phyloP scores from a whole-genome alignment of 768 basidiomycete genomes.

The Boletellus ananas region DNA sequence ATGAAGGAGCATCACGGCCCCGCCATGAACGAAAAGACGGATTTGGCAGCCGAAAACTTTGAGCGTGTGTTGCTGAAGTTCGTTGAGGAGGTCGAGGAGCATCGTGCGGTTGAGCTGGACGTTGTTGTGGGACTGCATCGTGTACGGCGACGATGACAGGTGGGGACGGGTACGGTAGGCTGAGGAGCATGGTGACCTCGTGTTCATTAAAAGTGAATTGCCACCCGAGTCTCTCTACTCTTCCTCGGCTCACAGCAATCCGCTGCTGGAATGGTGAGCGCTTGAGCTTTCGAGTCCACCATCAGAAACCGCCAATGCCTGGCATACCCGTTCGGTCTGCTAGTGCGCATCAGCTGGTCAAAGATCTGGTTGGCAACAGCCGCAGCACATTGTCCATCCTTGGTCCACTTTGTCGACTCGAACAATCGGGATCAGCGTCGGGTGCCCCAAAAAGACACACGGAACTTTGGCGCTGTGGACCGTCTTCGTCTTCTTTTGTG shows the following conservation, averaged over 20 bases:
- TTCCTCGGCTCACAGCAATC: conserved; percentile 1
- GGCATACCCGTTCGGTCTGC: neutral
- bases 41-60: conserved; percentile 48
- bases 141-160: neutral
- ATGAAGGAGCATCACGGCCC: conserved; percentile 72
- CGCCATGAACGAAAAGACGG: conserved; percentile 65
- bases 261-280: neutral
- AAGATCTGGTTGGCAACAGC: neutral
- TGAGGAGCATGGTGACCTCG: neutral
- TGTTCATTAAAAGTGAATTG: conserved; percentile 2
- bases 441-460: neutral
- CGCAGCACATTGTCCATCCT: neutral
- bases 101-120: conserved; percentile 28
- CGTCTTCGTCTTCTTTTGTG: too few relatives aligned
- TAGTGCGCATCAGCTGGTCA: too few relatives aligned
- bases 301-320: neutral
- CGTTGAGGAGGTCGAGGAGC: conserved; percentile 45
- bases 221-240: neutral
- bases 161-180: neutral
- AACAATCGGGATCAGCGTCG: neutral
- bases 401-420: too few relatives aligned
- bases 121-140: conserved; percentile 33
- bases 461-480: too few relatives aligned
- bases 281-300: neutral
- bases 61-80: conserved; percentile 49